phyloP scores from a whole-genome alignment of 768 basidiomycete genomes.

The Collybiopsis luxurians region DNA sequence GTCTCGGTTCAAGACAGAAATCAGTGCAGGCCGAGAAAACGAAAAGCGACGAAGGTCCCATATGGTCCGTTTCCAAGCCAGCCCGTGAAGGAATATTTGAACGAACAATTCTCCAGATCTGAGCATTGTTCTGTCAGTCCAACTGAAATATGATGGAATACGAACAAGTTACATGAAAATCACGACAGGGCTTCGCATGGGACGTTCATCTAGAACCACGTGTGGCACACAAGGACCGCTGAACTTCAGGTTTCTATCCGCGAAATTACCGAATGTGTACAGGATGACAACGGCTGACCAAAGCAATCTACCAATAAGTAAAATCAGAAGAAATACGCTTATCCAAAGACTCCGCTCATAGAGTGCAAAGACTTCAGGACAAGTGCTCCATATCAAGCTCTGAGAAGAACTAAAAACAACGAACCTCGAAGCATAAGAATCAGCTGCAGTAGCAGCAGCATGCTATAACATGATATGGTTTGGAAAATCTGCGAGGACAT shows the following conservation, averaged over 20 bases:
- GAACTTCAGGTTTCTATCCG: not conserved
- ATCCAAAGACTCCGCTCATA: not conserved
- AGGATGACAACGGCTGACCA: not conserved
- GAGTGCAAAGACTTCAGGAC: not conserved
- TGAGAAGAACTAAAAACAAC: not conserved
- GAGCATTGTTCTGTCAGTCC: not conserved
- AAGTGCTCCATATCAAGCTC: not conserved
- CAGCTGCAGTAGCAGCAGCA: not conserved
- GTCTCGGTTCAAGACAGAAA: constrained; percentile 1
- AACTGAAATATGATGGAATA: not conserved
- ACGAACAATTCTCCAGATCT: constrained; percentile 1
- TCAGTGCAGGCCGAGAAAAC: not conserved
- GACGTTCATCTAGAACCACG: not conserved
- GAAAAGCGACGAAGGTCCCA: constrained; percentile 2
- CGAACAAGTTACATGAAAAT: not conserved
- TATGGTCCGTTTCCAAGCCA: not conserved
- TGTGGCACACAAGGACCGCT: not conserved
- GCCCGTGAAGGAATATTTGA: not conserved
- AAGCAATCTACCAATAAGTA: not conserved
- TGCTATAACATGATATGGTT: not conserved
- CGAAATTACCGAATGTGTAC: not conserved
- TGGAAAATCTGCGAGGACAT: not conserved
- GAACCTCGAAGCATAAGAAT: constrained; percentile 4
- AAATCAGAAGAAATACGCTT: not conserved
- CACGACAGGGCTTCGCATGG: not conserved